Evolutionary conservation across 805 yeast species (phyloP).

Genomic region (Metschnikowia proteae): DNA sequence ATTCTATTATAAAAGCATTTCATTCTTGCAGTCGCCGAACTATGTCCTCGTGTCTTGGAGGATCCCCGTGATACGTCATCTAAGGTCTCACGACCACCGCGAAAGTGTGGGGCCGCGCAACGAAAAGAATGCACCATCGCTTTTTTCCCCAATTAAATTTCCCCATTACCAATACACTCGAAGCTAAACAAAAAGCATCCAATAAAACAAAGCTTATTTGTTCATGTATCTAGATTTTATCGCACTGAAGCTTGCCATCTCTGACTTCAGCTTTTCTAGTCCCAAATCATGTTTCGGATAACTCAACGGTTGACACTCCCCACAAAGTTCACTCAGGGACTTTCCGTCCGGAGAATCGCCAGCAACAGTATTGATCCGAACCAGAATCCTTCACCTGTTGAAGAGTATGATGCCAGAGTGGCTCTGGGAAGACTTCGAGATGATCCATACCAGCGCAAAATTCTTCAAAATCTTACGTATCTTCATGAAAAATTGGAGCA

Average conservation of each 20-base stretch:
- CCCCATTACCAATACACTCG: conserved; percentile 1
- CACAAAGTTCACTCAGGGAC: background rate
- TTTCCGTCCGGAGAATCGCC: conserved; percentile 2
- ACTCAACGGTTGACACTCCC: background rate
- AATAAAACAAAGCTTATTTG: background rate
- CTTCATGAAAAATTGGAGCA: conserved; percentile 51
- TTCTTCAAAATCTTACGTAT: conserved; percentile 56
- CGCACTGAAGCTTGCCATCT: background rate
- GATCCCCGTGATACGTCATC: conserved; percentile 1
- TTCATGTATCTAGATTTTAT: background rate
- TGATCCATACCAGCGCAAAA: conserved; percentile 77
- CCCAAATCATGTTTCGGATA: background rate
- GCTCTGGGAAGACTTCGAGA: conserved; percentile 52
- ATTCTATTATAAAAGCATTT: too few species aligned
- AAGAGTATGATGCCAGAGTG: conserved; percentile 49
- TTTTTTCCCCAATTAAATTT: conserved; percentile 1
- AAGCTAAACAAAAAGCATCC: background rate
- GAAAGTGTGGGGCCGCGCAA: conserved; percentile 7
- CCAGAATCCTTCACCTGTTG: conserved; percentile 37
- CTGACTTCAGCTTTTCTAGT: background rate
- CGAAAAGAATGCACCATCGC: background rate
- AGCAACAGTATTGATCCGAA: conserved; percentile 3
- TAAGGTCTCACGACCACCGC: background rate
- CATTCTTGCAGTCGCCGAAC: too few species aligned
- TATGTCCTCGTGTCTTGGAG: background rate